Percentiles rank a stretch among this genome's conserved stretches.
Conservation (phyloP, 169 alveolate species). For the Cryptosporidium ryanae region DNA sequence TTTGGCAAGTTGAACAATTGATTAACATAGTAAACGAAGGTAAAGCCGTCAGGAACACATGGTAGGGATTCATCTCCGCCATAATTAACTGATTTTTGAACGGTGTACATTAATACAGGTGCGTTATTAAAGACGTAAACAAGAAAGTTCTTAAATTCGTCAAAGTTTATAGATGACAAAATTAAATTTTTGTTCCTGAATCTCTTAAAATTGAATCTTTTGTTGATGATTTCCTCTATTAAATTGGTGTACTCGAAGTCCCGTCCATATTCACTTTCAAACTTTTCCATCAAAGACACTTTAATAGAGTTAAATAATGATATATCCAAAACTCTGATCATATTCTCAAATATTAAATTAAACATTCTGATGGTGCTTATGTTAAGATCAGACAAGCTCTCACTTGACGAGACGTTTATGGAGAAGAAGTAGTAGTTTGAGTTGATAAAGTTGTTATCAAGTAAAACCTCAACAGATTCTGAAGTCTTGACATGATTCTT, state of each 20-base stretch:
- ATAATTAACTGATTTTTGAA: not conserved
- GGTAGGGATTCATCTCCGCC: no score
- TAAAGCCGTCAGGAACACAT: no score
- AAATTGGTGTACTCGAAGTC: not conserved
- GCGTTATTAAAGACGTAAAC: not conserved
- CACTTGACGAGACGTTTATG: no score
- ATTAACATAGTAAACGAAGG: no score
- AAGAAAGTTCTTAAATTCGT: not conserved
- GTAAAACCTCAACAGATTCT: no score
- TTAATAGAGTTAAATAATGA: constrained; percentile 13
- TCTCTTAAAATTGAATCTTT: constrained; percentile 15
- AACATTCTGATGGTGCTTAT: no score
- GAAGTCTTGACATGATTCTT: no score
- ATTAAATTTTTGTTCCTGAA: not conserved
- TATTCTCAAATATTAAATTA: not conserved
- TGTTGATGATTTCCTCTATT: constrained; percentile 3
- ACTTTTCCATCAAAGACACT: not conserved
- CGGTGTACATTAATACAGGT: not conserved
- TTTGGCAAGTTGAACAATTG: no score
- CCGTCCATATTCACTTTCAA: not conserved
- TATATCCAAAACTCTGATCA: not conserved
- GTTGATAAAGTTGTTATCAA: no score
- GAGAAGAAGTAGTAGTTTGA: no score
- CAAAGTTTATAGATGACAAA: constrained; percentile 1
- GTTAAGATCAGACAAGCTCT: no score